Base-by-base conservation (phyloP, 441 rosid genomes). In the Metrosideros polymorpha region DNA sequence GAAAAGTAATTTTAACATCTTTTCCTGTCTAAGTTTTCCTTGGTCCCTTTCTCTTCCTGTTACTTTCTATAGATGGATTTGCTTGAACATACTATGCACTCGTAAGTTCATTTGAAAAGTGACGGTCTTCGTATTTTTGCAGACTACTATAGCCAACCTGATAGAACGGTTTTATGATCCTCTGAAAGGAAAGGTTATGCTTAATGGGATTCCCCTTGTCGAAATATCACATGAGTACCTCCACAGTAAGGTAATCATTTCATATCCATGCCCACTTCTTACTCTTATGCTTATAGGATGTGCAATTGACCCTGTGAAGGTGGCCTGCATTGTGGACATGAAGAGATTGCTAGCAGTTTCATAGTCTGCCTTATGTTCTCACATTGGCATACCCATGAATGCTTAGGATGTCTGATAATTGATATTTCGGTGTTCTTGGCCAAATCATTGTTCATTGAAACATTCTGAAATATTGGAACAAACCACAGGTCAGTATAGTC, bases 101-200 rank as follows among this genome's bases (percentile, higher is more conserved):
- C 77, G 39, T 71, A 39, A 71, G 79, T 71, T 71, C 79, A 71
- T 71, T 39, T 39, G 79, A 71, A 39, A 39, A 39, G 79, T 71
- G 49, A 71, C 1, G n/a, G 49, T 6, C n/a, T 71, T 71, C 6
- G 17, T 25, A 71, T 18, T 39, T 71, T 71, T 91, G 93, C 95
- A 98, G 98, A 95, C 96, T 63, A 96, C 99, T 3, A 93, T 96
- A 89, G 98, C 99, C 52, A 96, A 95, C 88, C 91, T 97, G 91
- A 96, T 96, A 19, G 97, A 97, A 88, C 93, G 99, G 89, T 97
- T 97, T 88, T 97, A 95, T 57, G 99, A 97, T 89, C 99, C 99
- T 75, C 39, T 92, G 59, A 96, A 95, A 88, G 99, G 99, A 86
- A 94, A 93, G 86, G 89, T 97, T 87, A 84, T 94, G 91, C 87